Evolutionary conservation across 78 protist genomes (phyloP), one percentile per base, ranked within the genome.

Genomic region (Tieghemostelium lacteum): DNA sequence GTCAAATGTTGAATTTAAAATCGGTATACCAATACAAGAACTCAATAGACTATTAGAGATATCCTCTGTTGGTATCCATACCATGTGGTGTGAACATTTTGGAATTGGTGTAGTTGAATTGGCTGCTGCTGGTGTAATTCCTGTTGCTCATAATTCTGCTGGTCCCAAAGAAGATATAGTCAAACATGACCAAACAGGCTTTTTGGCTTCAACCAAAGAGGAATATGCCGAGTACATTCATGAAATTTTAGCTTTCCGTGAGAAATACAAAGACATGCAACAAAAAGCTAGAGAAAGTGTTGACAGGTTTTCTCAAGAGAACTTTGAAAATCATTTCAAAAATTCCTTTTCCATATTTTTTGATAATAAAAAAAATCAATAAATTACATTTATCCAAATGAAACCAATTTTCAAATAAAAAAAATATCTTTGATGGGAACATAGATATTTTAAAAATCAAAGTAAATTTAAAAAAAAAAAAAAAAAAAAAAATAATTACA

Each of bases 41-140:
- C 39, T 93, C 16, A 76, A 65, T 36, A 50, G 75, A 19, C 60
- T 73, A 42, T 50, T 76, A 12, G 2, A 34, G 5, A 66, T 74
- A 24, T 74, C 97, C 14, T 37, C 73, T 4, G 93, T 88, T 26
- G 99, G 99, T 12, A 72, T 97, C 34, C 99, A 97, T 88, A 95
- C 97, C 16, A 97, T 97, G 99, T 57, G 95, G 73, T 63, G 88
- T 75, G 99, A 97, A 75, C 99, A 97, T 85, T 97, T 97, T 73
- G 99, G 99, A 24, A 97, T 97, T 66, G 92, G 97, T 22, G 95
- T 97, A 0, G 99, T 97, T 20, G 99, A 97, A 75, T 52, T 88
- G 74, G 93, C 95, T 97, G 96, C 98, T 12, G 85, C 94, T 8
- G 96, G 96, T 57, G 52, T 76, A 17, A 85, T 96, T 20, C 67